These are phyloP conservation scores for Stevia rebaudiana DNA, from an alignment of 140 eudicot species.

Conservation along the genomic window DNA sequence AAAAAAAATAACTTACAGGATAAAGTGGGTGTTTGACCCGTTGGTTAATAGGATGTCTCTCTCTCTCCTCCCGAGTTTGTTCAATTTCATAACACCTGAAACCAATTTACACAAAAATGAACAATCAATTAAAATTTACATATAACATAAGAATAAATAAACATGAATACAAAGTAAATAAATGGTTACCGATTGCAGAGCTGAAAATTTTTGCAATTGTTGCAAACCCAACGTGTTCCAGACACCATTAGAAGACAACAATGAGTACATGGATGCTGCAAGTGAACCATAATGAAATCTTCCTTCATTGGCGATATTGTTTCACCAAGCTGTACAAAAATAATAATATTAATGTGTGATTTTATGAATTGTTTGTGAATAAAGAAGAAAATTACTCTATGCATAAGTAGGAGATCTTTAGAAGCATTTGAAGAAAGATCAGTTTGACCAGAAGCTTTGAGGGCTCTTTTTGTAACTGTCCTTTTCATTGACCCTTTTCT, in stretches of 20 bases:
- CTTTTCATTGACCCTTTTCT: slow-evolving; percentile 39
- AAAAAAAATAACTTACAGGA: slow-evolving; percentile 39
- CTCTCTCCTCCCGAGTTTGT: slow-evolving; percentile 62
- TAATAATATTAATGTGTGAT: neutral
- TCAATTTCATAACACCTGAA: slow-evolving; percentile 72
- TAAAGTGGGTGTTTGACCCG: slow-evolving; percentile 53
- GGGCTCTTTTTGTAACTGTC: slow-evolving; percentile 41
- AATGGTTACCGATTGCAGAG: slow-evolving; percentile 66
- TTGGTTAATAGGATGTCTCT: slow-evolving; percentile 73
- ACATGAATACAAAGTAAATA: neutral
- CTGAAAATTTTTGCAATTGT: slow-evolving; percentile 76
- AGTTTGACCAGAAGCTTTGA: slow-evolving; percentile 63
- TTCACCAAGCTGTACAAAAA: slow-evolving; percentile 72
- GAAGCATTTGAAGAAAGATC: slow-evolving; percentile 45
- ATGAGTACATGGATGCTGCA: slow-evolving; percentile 85
- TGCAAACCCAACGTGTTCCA: slow-evolving; percentile 85
- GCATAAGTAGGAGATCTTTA: slow-evolving; percentile 65
- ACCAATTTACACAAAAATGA: slow-evolving; percentile 13
- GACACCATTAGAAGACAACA: slow-evolving; percentile 77
- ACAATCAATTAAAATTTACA: neutral
- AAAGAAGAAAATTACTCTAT: slow-evolving; percentile 36
- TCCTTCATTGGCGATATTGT: slow-evolving; percentile 93
- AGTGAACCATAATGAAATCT: slow-evolving; percentile 96
- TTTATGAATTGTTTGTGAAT: neutral
- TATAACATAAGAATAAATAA: neutral